Evolutionary conservation across 805 yeast genomes (phyloP).

Genomic region (Candida koratica): DNA sequence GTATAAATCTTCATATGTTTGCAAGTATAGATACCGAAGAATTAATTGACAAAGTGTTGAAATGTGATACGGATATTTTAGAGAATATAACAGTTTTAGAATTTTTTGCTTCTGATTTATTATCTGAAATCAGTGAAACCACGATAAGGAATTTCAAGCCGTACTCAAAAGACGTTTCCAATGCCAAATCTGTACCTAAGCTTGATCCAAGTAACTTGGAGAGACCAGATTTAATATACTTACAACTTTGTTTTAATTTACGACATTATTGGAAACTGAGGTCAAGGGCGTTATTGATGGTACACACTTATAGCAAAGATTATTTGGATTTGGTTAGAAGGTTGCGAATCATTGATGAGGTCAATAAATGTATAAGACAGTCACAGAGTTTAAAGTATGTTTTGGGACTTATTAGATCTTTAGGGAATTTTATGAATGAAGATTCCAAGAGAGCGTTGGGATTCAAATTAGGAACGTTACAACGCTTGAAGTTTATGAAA

Average conservation of each 20-base stretch:
- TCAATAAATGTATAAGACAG: conserved; percentile 59
- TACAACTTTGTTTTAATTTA: conserved; percentile 79
- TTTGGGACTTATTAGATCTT: conserved; percentile 78
- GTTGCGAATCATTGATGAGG: conserved; percentile 66
- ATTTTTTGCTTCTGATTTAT: conserved; percentile 70
- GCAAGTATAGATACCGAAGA: conserved; percentile 58
- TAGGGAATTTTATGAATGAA: conserved; percentile 97
- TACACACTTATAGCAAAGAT: conserved; percentile 71
- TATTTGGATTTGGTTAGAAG: conserved; percentile 67
- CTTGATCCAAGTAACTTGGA: conserved; percentile 76
- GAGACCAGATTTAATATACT: conserved; percentile 78
- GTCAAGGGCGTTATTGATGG: conserved; percentile 72
- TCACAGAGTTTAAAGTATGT: conserved; percentile 69
- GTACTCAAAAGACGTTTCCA: conserved; percentile 66
- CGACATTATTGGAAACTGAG: conserved; percentile 91
- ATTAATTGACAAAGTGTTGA: conserved; percentile 65
- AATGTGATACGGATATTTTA: conserved; percentile 70
- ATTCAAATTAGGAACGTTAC: conserved; percentile 84
- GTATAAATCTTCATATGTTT: conserved; percentile 83
- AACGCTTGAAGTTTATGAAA: conserved; percentile 83
- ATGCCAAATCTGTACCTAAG: conserved; percentile 43
- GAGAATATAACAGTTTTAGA: conserved; percentile 74
- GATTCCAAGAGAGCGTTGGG: conserved; percentile 89
- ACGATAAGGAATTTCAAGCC: conserved; percentile 73
- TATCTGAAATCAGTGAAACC: conserved; percentile 70